phyloP scores from a whole-genome alignment of 2,329 filamentous ascomycete species.

The Curvularia sp. region DNA sequence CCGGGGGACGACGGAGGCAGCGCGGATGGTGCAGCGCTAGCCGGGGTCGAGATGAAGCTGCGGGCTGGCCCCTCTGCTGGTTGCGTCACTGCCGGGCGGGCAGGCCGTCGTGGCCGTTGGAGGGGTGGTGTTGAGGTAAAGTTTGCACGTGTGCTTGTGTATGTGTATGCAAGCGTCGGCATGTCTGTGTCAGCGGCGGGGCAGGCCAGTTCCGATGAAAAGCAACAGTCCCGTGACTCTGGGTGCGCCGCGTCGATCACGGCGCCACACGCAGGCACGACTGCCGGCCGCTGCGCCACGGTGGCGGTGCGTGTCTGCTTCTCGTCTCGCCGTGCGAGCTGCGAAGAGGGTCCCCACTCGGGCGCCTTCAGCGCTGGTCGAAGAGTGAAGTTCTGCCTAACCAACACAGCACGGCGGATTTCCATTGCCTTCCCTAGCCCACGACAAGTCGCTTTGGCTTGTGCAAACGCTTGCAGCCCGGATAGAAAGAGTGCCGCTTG shows the following conservation, averaged over 20 bases:
- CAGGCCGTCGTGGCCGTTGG: constrained; percentile 18
- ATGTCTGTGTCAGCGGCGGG: too few relatives aligned
- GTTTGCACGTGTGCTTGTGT: neutral
- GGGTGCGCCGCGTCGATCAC: neutral
- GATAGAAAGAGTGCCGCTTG: neutral
- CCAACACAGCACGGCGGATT: constrained; percentile 4
- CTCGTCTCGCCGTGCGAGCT: neutral
- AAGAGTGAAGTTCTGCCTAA: constrained; percentile 13
- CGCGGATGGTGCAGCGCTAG: constrained; percentile 12
- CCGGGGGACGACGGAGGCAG: constrained; percentile 5
- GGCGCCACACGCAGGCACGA: neutral
- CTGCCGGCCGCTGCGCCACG: neutral
- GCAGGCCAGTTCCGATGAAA: neutral
- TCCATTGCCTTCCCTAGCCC: constrained; percentile 34
- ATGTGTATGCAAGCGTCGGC: neutral
- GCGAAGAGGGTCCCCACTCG: constrained; percentile 5
- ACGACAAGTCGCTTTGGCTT: constrained; percentile 2
- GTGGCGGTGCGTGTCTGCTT: neutral
- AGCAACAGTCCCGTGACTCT: constrained; percentile 4
- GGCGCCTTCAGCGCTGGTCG: neutral
- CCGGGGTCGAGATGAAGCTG: constrained; percentile 16
- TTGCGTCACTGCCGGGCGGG: constrained; percentile 15
- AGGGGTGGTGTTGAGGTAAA: neutral
- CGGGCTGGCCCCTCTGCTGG: constrained; percentile 7
- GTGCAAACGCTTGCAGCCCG: constrained; percentile 1